phyloP scores from a whole-genome alignment of 768 basidiomycete species.

The Auriscalpium microsporum region DNA sequence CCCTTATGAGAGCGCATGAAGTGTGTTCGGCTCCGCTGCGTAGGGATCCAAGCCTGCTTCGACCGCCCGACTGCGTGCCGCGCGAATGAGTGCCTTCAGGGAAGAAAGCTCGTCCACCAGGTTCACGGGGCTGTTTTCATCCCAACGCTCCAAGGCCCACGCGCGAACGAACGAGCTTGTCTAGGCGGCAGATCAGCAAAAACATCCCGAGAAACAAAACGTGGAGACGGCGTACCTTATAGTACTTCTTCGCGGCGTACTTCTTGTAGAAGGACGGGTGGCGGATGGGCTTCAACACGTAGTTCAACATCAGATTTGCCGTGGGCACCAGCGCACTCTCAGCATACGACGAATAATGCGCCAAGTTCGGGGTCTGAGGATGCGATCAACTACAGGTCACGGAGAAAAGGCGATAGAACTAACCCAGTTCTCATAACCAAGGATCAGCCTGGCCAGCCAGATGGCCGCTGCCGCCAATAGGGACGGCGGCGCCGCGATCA shows the following conservation, averaged over 20 bases:
- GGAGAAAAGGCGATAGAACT: constrained; percentile 18
- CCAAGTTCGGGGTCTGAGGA: constrained; percentile 67
- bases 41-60: constrained; percentile 15
- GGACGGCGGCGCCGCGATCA: constrained; percentile 69
- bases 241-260: constrained; percentile 75
- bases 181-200: constrained; percentile 27
- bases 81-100: constrained; percentile 49
- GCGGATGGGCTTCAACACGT: constrained; percentile 61
- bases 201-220: neutral
- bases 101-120: constrained; percentile 50
- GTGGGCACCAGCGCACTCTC: constrained; percentile 73
- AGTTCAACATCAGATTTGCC: constrained; percentile 84
- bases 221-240: constrained; percentile 49
- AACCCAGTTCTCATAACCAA: constrained; percentile 86
- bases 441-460: constrained; percentile 75
- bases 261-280: constrained; percentile 83
- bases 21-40: neutral
- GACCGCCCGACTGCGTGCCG: constrained; percentile 18
- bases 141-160: constrained; percentile 79
- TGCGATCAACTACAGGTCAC: constrained; percentile 6
- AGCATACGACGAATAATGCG: constrained; percentile 81
- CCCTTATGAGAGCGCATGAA: neutral
- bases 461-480: constrained; percentile 75
- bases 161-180: constrained; percentile 75
- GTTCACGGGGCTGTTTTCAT: constrained; percentile 49